Evolutionary conservation across 2,329 filamentous ascomycete genomes (phyloP).

Genomic region (Pseudogymnoascus sp.): DNA sequence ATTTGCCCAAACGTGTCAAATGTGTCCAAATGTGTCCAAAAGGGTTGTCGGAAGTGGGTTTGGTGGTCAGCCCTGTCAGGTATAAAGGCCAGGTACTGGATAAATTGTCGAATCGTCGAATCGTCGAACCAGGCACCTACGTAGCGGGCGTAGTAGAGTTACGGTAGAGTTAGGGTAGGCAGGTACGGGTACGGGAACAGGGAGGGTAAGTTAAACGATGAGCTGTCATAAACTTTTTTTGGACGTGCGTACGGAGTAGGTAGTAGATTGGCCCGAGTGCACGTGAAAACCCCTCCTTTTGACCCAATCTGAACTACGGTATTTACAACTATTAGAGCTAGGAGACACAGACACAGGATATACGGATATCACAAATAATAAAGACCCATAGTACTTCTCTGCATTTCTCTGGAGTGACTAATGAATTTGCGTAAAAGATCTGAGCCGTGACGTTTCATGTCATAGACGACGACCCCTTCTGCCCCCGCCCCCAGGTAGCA

Average conservation of each 20-base stretch:
- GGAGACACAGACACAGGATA: not conserved
- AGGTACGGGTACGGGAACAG: constrained; percentile 4
- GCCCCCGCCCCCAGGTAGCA: constrained; percentile 4
- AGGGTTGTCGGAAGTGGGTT: constrained; percentile 1
- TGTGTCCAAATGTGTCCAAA: not conserved
- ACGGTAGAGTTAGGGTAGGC: constrained; percentile 2
- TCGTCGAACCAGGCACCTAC: not conserved
- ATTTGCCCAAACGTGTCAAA: not conserved
- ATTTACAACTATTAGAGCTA: not conserved
- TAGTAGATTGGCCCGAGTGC: not conserved
- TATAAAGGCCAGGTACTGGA: constrained; percentile 7
- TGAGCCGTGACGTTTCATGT: not conserved
- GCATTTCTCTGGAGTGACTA: constrained; percentile 7
- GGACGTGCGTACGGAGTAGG: not conserved
- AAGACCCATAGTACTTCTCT: constrained; percentile 6
- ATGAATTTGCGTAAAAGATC: constrained; percentile 6
- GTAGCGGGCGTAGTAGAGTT: not conserved
- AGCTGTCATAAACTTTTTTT: constrained; percentile 6
- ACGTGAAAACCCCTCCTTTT: constrained; percentile 8
- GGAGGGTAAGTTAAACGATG: not conserved
- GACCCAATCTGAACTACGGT: not conserved
- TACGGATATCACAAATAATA: not conserved
- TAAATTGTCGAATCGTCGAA: not conserved
- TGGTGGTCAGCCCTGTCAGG: not conserved
- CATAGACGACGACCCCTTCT: not conserved